Base-by-base conservation (phyloP, 371 early-diverging fungal genomes). In the Rhizomucor miehei region DNA sequence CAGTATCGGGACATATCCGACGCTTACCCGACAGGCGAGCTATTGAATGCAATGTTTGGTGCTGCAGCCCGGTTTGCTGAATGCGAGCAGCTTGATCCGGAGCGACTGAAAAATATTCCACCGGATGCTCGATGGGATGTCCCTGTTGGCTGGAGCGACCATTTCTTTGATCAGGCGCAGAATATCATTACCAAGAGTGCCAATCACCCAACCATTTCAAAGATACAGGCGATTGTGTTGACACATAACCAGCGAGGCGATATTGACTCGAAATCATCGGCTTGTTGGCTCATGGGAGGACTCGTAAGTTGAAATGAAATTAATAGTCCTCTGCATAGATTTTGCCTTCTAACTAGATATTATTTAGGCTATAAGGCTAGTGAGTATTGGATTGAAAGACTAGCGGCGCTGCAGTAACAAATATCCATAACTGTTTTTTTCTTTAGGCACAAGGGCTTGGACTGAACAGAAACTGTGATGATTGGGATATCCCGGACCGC, bases 31-130 rank as follows among this genome's bases (percentile, higher is more conserved):
- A 51, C 68, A 1, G 51, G 67, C 6, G 73, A 70, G 36, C 25
- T 76, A 21, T 44, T 76, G 4, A 76, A 76, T 58, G 73, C 77
- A 17, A 76, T 76, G 77, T 63, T 76, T 48, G 77, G 77, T 35
- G 73, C 77, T 12, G 77, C 77, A 12, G 77, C 73, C 13, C 56
- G 77, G 11, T 76, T 70, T 48, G 67, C 68, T 9, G 77, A 76
- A 52, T 67, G 66, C 35, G 75, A 71, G 36, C 52, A 62, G 3
- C 47, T 59, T 1, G 56, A 56, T 23, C 57, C 56, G 1, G 62
- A 65, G 19, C 37, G 53, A 13, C 8, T 19, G 12, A 17, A 41
- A n/a, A 41, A 23, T 6, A 34, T 55, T n/a, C 60, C 71, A 2
- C 59, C 66, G 5, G 70, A 75, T 44, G 54, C 60, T 20, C 60